A percentile compares a stretch with the other conserved stretches of the same genome.
These are phyloP conservation scores for Edaphochlamys debaryana DNA, from an alignment of 139 green algal species.

Conservation along the genomic window DNA sequence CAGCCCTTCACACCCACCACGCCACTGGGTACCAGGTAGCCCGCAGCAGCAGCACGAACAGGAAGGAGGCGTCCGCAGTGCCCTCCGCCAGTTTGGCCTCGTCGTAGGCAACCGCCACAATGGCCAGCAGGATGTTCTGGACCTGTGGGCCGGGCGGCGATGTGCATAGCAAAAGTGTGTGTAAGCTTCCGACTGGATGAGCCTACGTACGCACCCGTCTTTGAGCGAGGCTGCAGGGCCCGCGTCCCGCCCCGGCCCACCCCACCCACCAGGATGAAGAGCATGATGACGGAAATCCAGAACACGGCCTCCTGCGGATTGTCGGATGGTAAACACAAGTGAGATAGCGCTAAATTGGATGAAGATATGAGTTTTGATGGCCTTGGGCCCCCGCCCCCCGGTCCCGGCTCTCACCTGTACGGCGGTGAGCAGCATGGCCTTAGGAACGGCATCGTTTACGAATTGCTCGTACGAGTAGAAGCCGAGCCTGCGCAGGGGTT, in stretches of 20 bases:
- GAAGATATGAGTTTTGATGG: too few relatives aligned
- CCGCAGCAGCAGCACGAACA: not conserved
- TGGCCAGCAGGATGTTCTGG: constrained; percentile 15
- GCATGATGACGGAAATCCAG: constrained; percentile 6
- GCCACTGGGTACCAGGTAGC: not conserved
- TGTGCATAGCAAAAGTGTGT: too few relatives aligned
- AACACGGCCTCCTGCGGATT: constrained; percentile 5
- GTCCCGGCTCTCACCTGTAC: not conserved
- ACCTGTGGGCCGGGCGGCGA: too few relatives aligned
- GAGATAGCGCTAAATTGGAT: not conserved
- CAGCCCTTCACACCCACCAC: too few relatives aligned
- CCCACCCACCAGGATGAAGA: not conserved
- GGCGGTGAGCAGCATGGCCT: not conserved
- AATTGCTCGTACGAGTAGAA: constrained; percentile 10
- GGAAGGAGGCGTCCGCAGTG: not conserved
- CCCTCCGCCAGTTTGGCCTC: not conserved
- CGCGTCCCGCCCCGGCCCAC: too few relatives aligned
- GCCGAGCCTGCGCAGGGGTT: not conserved
- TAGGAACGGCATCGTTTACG: not conserved
- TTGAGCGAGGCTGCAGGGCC: too few relatives aligned
- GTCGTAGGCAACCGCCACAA: constrained; percentile 2
- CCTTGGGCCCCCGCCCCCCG: too few relatives aligned
- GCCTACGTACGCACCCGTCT: too few relatives aligned
- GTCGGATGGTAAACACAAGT: not conserved
- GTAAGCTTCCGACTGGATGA: too few relatives aligned